Base-by-base conservation (phyloP, 2,329 filamentous ascomycete genomes). In the Pseudogymnoascus sp. region DNA sequence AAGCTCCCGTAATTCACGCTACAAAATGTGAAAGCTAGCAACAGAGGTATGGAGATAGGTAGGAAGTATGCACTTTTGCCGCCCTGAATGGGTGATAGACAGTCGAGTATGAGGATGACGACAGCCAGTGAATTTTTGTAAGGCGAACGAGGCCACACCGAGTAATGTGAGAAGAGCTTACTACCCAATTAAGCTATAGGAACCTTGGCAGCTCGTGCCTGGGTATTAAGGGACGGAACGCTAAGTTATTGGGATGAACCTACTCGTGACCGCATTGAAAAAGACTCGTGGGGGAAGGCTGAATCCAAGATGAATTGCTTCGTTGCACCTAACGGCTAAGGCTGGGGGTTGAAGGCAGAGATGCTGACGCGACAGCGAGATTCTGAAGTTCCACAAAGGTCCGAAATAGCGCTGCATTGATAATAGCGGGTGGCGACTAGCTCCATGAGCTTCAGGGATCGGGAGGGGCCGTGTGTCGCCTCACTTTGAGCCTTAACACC, bases 381-480 rank as follows among this genome's bases (percentile, higher is more conserved):
- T 31, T 18, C 8, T 34, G 28, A 56, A 10, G 50, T 56, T 56
- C 28, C 50, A 56, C 50, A 34, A 56, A 18, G 50, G 8, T 11
- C 50, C 50, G 10, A 34, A 34, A 56, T 56, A 34, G 50, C 50
- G 50, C 46, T 56, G 10, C 4, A 2, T 11, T 34, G 25, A 18
- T 56, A 56, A 56, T 56, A 34, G 25, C 12, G 46, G 25, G 46
- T 11, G 46, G 31, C 34, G 50, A 56, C 28, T 56, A 56, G 50
- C 50, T 56, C 50, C 50, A 18, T 7, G 50, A 34, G 50, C 50
- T 56, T 56, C 50, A 56, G 28, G 50, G 50, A 56, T 56, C 50
- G 50, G 50, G 50, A 56, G n/a, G 50, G 50, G 28, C 50, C 50
- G 50, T 56, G 46, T 53, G n/a, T 56, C 50, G 50, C 50, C 50